Evolutionary conservation across 2,329 filamentous ascomycete species (phyloP).

Genomic region (Penicillium vulpinum): DNA sequence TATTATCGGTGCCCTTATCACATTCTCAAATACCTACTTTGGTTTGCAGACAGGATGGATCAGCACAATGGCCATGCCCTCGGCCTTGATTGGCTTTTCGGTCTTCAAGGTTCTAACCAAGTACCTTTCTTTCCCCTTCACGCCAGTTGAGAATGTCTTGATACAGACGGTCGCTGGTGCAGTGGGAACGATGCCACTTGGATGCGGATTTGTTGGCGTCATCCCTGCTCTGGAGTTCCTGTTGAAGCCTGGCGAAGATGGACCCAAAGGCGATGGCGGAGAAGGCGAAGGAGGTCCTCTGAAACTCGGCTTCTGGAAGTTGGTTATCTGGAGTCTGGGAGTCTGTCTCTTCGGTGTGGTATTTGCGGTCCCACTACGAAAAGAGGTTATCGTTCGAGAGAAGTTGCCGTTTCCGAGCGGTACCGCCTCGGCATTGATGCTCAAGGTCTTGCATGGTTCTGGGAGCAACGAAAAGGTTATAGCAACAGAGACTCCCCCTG

Average conservation of each 20-base stretch:
- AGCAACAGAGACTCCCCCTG: conserved; percentile 16
- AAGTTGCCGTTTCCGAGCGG: conserved; percentile 92
- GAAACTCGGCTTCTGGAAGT: conserved; percentile 68
- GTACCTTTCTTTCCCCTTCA: conserved; percentile 77
- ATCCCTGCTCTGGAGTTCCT: conserved; percentile 90
- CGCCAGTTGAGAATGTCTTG: conserved; percentile 92
- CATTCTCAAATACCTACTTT: conserved; percentile 98
- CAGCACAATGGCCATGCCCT: conserved; percentile 93
- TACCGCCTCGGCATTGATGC: conserved; percentile 91
- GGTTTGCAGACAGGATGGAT: conserved; percentile 88
- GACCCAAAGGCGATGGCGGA: conserved; percentile 69
- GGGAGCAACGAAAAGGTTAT: conserved; percentile 45
- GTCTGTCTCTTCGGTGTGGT: conserved; percentile 96
- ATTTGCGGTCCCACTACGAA: conserved; percentile 87
- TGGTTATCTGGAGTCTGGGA: conserved; percentile 87
- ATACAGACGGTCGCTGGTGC: conserved; percentile 94
- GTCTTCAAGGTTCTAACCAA: conserved; percentile 79
- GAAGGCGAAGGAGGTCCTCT: conserved; percentile 77
- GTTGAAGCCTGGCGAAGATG: conserved; percentile 73
- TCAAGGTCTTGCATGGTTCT: conserved; percentile 79
- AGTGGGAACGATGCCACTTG: conserved; percentile 94
- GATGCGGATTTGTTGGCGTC: conserved; percentile 93
- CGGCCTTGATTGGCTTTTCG: conserved; percentile 89
- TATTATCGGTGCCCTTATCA: conserved; percentile 83
- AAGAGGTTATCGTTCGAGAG: conserved; percentile 90